phyloP scores from a whole-genome alignment of 352 stramenopile genomes.

The Pythium insidiosum region DNA sequence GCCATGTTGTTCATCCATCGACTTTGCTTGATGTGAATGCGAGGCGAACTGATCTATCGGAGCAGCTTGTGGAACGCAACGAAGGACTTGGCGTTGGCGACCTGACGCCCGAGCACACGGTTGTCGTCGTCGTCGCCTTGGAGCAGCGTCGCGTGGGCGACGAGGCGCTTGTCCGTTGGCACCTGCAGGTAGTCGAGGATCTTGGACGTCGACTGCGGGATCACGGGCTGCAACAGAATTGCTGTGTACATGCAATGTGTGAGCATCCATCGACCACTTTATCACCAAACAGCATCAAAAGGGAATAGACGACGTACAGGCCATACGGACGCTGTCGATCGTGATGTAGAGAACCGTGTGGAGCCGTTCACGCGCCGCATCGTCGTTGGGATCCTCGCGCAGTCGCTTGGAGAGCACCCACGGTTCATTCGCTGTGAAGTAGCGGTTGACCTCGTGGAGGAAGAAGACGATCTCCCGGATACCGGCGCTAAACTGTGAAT shows the following conservation, averaged over 20 bases:
- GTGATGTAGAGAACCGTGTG: slow-evolving; percentile 63
- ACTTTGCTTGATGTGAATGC: no score
- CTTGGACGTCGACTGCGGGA: slow-evolving; percentile 42
- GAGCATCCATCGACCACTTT: no score
- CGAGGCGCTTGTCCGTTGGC: slow-evolving; percentile 30
- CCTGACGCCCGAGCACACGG: slow-evolving; percentile 19
- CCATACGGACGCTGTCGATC: slow-evolving; percentile 64
- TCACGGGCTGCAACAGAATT: slow-evolving; percentile 61
- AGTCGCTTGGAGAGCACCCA: slow-evolving; percentile 72
- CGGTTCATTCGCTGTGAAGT: slow-evolving; percentile 73
- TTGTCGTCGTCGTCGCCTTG: slow-evolving; percentile 15
- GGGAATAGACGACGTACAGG: slow-evolving; percentile 24
- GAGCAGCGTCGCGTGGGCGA: slow-evolving; percentile 46
- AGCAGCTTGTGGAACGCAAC: slow-evolving; percentile 59
- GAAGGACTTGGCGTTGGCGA: slow-evolving; percentile 61
- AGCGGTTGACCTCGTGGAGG: slow-evolving; percentile 77
- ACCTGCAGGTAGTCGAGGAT: slow-evolving; percentile 72
- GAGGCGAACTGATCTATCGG: slow-evolving; percentile 9
- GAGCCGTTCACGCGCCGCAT: slow-evolving; percentile 29
- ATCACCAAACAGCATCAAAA: neutral
- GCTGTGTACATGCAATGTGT: slow-evolving; percentile 27
- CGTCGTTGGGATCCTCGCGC: slow-evolving; percentile 20
- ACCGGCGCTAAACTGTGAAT: slow-evolving; percentile 46
- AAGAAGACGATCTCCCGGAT: slow-evolving; percentile 75
- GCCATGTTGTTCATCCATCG: no score